These are phyloP conservation scores for Myotisia sp. DNA, from an alignment of 2,329 filamentous ascomycete genomes.

Conservation along the genomic window DNA sequence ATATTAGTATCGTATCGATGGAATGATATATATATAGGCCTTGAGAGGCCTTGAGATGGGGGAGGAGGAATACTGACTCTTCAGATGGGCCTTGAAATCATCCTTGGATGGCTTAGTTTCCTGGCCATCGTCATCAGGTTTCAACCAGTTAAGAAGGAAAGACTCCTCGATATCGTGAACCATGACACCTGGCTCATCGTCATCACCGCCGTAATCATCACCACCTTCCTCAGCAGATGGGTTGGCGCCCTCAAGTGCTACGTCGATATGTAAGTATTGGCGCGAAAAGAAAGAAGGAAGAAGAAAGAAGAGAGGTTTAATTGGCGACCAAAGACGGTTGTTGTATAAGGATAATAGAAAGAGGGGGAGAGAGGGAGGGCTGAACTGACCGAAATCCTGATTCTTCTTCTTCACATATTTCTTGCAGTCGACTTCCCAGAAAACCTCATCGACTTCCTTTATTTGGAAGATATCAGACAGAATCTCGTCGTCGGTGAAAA, in stretches of 20 bases:
- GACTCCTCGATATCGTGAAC: constrained; percentile 91
- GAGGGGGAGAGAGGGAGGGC: no score
- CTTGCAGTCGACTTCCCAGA: constrained; percentile 82
- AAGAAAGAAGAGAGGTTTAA: neutral
- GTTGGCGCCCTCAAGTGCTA: constrained; percentile 60
- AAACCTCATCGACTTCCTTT: constrained; percentile 55
- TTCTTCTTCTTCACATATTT: constrained; percentile 64
- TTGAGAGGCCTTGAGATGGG: constrained; percentile 7
- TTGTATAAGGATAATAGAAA: neutral
- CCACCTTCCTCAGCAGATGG: constrained; percentile 73
- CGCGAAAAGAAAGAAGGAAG: neutral
- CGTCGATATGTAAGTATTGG: neutral
- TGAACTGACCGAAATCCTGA: constrained; percentile 57
- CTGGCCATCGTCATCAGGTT: constrained; percentile 23
- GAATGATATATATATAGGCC: constrained; percentile 5
- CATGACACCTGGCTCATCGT: constrained; percentile 45
- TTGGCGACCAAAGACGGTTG: no score
- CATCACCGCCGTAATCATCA: constrained; percentile 55
- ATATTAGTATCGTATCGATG: constrained; percentile 3
- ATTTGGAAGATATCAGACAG: constrained; percentile 90
- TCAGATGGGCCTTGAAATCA: constrained; percentile 66
- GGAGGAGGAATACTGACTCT: constrained; percentile 44
- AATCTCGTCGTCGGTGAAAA: constrained; percentile 82
- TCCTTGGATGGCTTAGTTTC: constrained; percentile 55
- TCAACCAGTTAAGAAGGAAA: constrained; percentile 63